A percentile compares a stretch with the other conserved stretches of the same genome.
Evolutionary conservation across 2,329 filamentous ascomycete species (phyloP).

Genomic region (Fusarium hostae): DNA sequence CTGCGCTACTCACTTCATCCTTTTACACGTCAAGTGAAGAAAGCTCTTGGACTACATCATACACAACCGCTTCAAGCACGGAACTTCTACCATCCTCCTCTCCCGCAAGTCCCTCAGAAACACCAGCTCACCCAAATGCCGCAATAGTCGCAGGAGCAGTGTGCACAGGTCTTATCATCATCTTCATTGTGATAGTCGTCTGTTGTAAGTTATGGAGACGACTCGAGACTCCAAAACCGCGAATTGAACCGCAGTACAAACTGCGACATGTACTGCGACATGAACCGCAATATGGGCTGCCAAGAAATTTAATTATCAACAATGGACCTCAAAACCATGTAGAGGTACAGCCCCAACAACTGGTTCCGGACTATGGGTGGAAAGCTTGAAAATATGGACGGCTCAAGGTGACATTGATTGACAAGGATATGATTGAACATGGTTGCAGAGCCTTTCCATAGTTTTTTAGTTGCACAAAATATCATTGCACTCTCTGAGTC

Average conservation of each 20-base stretch:
- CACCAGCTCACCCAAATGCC: not conserved
- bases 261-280: not conserved
- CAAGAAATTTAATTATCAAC: not conserved
- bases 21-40: not conserved
- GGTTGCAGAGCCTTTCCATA: not conserved
- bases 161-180: no score
- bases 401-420: not conserved
- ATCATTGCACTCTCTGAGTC: not conserved
- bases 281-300: not conserved
- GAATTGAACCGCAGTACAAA: no score
- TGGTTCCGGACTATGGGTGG: not conserved
- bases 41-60: not conserved
- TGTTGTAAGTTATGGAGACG: no score
- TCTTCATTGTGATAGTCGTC: no score
- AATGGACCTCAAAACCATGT: not conserved
- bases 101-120: rapidly evolving
- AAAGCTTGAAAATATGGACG: not conserved
- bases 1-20: not conserved
- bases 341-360: not conserved
- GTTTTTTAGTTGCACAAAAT: not conserved
- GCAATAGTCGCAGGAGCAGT: no score
- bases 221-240: no score
- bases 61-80: not conserved
- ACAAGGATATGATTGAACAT: not conserved
- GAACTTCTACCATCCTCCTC: not conserved